A percentile compares a stretch with the other conserved stretches of the same genome.
phyloP scores from a whole-genome alignment of 768 basidiomycete species.

The Termitomyces sp. region DNA sequence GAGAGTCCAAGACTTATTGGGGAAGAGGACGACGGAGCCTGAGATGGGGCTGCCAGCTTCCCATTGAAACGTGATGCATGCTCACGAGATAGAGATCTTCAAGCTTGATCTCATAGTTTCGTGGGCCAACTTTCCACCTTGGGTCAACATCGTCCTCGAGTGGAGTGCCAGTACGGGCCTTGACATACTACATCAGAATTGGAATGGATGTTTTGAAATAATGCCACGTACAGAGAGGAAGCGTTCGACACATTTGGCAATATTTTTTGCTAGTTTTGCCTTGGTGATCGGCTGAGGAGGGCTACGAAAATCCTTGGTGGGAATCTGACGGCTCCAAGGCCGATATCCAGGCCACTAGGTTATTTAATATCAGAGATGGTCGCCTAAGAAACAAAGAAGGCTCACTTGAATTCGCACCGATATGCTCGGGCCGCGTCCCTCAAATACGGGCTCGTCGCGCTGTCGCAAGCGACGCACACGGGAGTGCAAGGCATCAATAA shows the following conservation, averaged over 20 bases:
- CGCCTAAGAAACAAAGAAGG: neutral
- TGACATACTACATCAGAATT: slow-evolving; percentile 7
- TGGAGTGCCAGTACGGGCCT: slow-evolving; percentile 48
- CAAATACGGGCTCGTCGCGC: slow-evolving; percentile 66
- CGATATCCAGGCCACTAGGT: slow-evolving; percentile 77
- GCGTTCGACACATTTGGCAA: slow-evolving; percentile 71
- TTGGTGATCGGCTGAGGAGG: slow-evolving; percentile 76
- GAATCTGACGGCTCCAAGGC: slow-evolving; percentile 78
- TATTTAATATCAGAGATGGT: slow-evolving; percentile 8
- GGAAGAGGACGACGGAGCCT: slow-evolving; percentile 44
- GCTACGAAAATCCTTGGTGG: slow-evolving; percentile 76
- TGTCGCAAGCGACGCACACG: slow-evolving; percentile 50
- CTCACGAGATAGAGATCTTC: slow-evolving; percentile 73
- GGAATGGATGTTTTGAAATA: slow-evolving; percentile 1
- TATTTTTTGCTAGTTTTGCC: slow-evolving; percentile 74
- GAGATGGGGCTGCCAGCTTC: slow-evolving; percentile 79
- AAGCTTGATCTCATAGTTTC: slow-evolving; percentile 48
- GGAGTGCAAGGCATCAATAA: slow-evolving; percentile 62
- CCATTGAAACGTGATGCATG: slow-evolving; percentile 79
- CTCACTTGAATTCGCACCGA: slow-evolving; percentile 74
- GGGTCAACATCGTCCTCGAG: slow-evolving; percentile 64
- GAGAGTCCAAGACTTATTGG: neutral
- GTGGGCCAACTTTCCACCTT: slow-evolving; percentile 59
- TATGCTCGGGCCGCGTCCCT: slow-evolving; percentile 72
- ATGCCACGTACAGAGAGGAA: slow-evolving; percentile 53